Conservation (phyloP, 2,329 filamentous ascomycete genomes). For the Chaetothyriales sp. region DNA sequence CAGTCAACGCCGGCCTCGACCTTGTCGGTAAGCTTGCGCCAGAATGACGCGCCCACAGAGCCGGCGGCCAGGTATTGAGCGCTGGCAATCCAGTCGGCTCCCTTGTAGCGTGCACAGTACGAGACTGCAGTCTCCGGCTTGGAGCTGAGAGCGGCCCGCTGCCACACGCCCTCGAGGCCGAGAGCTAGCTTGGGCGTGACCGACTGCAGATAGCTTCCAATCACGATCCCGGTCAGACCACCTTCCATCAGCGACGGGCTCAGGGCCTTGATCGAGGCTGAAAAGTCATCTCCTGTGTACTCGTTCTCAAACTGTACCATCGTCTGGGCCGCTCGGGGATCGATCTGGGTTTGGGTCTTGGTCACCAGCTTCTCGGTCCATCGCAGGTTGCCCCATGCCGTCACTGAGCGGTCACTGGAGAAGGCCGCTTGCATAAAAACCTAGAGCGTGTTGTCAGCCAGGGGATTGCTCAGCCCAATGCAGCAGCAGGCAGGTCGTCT, state of each 20-base stretch:
- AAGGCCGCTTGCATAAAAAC: conserved; percentile 90
- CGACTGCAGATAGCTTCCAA: conserved; percentile 89
- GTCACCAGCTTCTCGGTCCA: conserved; percentile 67
- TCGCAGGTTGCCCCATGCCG: conserved; percentile 82
- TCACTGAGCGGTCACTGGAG: conserved; percentile 80
- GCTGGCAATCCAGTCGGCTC: conserved; percentile 80
- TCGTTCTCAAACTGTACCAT: conserved; percentile 93
- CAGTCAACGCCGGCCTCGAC: conserved; percentile 93
- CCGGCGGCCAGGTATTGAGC: conserved; percentile 81
- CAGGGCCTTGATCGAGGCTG: conserved; percentile 77
- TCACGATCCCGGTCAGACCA: conserved; percentile 83
- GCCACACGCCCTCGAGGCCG: conserved; percentile 87
- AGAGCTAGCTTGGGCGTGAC: conserved; percentile 75
- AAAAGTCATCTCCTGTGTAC: conserved; percentile 87
- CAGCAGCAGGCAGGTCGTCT: conserved; percentile 11
- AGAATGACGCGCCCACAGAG: conserved; percentile 80
- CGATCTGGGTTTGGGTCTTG: conserved; percentile 77
- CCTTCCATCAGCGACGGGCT: conserved; percentile 93
- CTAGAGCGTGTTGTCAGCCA: conserved; percentile 32
- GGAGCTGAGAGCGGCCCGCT: conserved; percentile 66
- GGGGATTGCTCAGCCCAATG: background rate
- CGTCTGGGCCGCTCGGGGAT: conserved; percentile 60
- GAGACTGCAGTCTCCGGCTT: conserved; percentile 83
- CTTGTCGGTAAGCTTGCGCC: conserved; percentile 81
- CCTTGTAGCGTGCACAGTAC: conserved; percentile 84